Evolutionary conservation across 345 rosid species (phyloP).

Genomic region (Citrus inodora): DNA sequence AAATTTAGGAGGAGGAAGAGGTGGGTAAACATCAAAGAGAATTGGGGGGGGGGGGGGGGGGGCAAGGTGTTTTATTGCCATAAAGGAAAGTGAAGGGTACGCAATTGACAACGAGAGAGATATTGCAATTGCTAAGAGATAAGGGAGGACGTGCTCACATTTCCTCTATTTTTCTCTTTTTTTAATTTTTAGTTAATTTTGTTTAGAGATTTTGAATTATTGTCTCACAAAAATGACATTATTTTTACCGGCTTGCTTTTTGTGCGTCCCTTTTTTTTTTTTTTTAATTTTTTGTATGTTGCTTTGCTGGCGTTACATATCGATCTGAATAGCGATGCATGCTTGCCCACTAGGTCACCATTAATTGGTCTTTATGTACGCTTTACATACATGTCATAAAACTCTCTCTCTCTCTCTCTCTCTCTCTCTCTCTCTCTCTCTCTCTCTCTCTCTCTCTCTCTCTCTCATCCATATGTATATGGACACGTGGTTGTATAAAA

Average conservation of each 20-base stretch:
- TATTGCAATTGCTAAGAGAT: no score
- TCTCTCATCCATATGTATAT: neutral
- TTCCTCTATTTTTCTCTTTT: slow-evolving; percentile 7
- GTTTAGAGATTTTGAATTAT: neutral
- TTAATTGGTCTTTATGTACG: neutral
- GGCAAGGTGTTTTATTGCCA: slow-evolving; percentile 1
- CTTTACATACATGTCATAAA: neutral
- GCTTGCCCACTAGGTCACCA: slow-evolving; percentile 15
- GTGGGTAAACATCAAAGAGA: slow-evolving; percentile 15
- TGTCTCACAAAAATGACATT: neutral
- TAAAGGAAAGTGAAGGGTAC: slow-evolving; percentile 15
- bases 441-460: neutral
- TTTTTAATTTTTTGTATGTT: neutral
- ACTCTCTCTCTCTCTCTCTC: neutral
- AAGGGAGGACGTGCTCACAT: slow-evolving; percentile 3
- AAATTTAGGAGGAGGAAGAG: neutral
- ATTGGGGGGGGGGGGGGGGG: neutral
- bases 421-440: neutral
- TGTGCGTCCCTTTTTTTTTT: slow-evolving; percentile 10
- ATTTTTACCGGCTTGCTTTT: slow-evolving; percentile 19
- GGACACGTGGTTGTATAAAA: no score
- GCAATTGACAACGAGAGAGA: slow-evolving; percentile 20
- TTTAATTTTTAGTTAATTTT: neutral
- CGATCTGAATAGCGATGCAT: slow-evolving; percentile 23
- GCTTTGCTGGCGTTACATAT: slow-evolving; percentile 23